phyloP scores from a whole-genome alignment of 1,284 basidiomycete genomes.

The Volvariella volvacea region DNA sequence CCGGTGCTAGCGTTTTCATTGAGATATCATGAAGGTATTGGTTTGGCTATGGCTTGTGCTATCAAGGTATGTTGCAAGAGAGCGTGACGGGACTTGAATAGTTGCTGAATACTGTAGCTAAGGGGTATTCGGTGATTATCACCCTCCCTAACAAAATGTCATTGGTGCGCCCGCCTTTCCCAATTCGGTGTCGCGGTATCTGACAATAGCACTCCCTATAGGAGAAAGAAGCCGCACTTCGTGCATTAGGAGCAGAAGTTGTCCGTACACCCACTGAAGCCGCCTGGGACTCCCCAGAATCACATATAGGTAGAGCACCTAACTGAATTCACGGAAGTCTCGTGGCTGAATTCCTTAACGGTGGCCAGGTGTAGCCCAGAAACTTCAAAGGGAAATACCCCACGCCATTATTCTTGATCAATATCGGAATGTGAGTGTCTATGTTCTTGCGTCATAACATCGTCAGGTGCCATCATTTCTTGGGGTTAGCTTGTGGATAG shows the following conservation, averaged over 20 bases:
- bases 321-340: slow-evolving; percentile 30
- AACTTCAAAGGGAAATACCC: slow-evolving; percentile 75
- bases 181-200: no score
- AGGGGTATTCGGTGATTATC: slow-evolving; percentile 91
- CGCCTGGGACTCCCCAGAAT: slow-evolving; percentile 79
- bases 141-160: slow-evolving; percentile 98
- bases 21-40: slow-evolving; percentile 58
- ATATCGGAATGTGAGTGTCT: slow-evolving; percentile 63
- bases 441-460: not conserved
- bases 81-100: slow-evolving; percentile 15
- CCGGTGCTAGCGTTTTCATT: slow-evolving; percentile 4
- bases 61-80: slow-evolving; percentile 60
- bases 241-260: slow-evolving; percentile 90
- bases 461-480: no score
- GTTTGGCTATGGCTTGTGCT: slow-evolving; percentile 86
- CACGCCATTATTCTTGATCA: slow-evolving; percentile 91
- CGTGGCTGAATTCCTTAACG: slow-evolving; percentile 80
- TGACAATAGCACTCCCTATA: slow-evolving; percentile 23
- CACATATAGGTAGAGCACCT: slow-evolving; percentile 77
- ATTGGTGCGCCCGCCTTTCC: slow-evolving; percentile 39
- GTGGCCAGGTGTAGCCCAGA: slow-evolving; percentile 75
- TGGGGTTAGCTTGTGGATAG: no score
- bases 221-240: slow-evolving; percentile 93
- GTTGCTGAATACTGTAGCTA: slow-evolving; percentile 76
- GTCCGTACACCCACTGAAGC: slow-evolving; percentile 92